These are phyloP conservation scores for Vigna nakashimae DNA, from an alignment of 306 rosid genomes.

Conservation along the genomic window DNA sequence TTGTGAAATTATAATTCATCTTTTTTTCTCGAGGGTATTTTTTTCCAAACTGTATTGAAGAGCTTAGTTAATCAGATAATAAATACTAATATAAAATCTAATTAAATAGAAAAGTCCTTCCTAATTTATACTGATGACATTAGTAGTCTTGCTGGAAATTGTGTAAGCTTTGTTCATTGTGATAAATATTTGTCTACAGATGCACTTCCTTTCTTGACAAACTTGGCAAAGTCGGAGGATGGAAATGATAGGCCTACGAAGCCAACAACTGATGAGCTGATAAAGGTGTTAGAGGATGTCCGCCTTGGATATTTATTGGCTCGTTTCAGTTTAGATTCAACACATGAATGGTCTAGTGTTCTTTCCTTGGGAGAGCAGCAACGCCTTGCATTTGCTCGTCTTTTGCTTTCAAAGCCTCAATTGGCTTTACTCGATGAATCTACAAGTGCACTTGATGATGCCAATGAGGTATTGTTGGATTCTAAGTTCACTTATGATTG, in stretches of 20 bases:
- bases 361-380: slow-evolving; percentile 98
- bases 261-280: slow-evolving; percentile 80
- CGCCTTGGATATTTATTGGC: slow-evolving; percentile 79
- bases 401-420: slow-evolving; percentile 82
- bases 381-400: slow-evolving; percentile 95
- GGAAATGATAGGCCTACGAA: slow-evolving; percentile 49
- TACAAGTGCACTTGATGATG: slow-evolving; percentile 95
- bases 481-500: slow-evolving; percentile 17
- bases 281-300: slow-evolving; percentile 78
- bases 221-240: slow-evolving; percentile 48
- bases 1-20: neutral
- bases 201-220: slow-evolving; percentile 76
- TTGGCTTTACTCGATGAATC: slow-evolving; percentile 90
- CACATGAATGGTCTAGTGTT: slow-evolving; percentile 95
- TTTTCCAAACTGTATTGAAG: slow-evolving; percentile 17
- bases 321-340: slow-evolving; percentile 79
- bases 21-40: slow-evolving; percentile 2
- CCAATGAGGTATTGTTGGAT: slow-evolving; percentile 77
- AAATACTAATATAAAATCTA: slow-evolving; percentile 6
- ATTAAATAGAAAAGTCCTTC: slow-evolving; percentile 5
- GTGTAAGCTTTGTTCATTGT: slow-evolving; percentile 34
- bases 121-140: neutral
- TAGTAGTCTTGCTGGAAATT: neutral
- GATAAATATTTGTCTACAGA: slow-evolving; percentile 55
- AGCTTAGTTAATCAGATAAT: neutral